Evolutionary conservation across 2,329 filamentous ascomycete species (phyloP).

Genomic region (Sclerotinia borealis): DNA sequence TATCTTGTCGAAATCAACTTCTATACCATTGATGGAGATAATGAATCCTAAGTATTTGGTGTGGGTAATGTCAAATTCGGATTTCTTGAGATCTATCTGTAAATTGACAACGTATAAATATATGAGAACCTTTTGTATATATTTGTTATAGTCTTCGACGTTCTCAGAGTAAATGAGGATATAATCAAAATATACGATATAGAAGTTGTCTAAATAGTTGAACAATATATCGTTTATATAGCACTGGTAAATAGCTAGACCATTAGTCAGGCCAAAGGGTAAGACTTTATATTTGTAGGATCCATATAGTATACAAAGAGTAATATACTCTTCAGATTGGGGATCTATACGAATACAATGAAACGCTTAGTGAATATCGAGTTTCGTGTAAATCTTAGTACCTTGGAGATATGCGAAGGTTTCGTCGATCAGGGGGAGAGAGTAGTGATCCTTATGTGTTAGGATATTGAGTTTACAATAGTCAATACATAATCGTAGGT

Average conservation of each 20-base stretch:
- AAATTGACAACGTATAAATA: neutral
- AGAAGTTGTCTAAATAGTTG: too few species aligned
- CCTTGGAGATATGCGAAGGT: neutral
- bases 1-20: constrained; percentile 2
- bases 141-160: too few species aligned
- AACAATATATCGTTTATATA: too few species aligned
- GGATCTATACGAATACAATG: constrained; percentile 16
- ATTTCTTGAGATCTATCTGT: constrained; percentile 12
- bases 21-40: neutral
- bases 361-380: constrained; percentile 13
- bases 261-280: constrained; percentile 15
- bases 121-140: too few species aligned
- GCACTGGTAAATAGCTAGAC: constrained; percentile 9
- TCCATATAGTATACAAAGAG: constrained; percentile 17
- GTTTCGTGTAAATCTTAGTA: constrained; percentile 14
- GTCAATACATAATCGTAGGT: constrained; percentile 17
- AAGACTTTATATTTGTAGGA: constrained; percentile 22
- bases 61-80: neutral
- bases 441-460: constrained; percentile 4
- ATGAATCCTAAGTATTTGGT: constrained; percentile 15
- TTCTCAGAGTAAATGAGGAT: too few species aligned
- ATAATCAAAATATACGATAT: too few species aligned
- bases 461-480: constrained; percentile 11
- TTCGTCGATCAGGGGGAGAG: constrained; percentile 8
- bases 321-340: constrained; percentile 18